A percentile compares a stretch with the other conserved stretches of the same genome.
Evolutionary conservation across 164 flowering plant species (phyloP).

Genomic region (Sedum album): DNA sequence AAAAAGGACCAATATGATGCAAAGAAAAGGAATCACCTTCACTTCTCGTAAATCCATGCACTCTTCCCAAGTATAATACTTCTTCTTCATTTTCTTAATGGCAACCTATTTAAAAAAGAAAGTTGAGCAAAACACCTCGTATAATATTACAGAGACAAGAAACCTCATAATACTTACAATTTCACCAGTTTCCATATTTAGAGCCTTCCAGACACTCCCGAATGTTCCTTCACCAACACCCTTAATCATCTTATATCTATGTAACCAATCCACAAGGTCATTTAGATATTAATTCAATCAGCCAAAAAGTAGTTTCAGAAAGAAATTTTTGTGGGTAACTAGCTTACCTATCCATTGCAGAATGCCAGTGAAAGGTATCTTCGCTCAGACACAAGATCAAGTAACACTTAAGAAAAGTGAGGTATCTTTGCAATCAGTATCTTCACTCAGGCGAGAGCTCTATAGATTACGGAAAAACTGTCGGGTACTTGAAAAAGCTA

Average conservation of each 20-base stretch:
- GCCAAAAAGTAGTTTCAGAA: background rate
- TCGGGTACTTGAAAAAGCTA: too few relatives aligned
- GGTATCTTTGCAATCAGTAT: too few relatives aligned
- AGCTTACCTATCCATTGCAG: conserved; percentile 77
- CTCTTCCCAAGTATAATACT: conserved; percentile 94
- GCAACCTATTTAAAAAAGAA: conserved; percentile 96
- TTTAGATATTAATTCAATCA: background rate
- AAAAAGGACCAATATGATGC: background rate
- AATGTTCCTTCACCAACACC: conserved; percentile 98
- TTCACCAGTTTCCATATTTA: conserved; percentile 85
- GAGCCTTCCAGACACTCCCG: conserved; percentile 94
- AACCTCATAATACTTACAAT: conserved; percentile 42
- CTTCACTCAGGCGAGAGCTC: too few relatives aligned
- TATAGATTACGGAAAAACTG: too few relatives aligned
- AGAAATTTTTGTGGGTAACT: background rate
- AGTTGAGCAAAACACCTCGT: too few relatives aligned
- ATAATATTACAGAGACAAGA: too few relatives aligned
- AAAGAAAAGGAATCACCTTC: conserved; percentile 39
- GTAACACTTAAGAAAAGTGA: conserved; percentile 16
- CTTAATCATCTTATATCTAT: conserved; percentile 41
- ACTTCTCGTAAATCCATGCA: conserved; percentile 93
- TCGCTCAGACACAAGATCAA: conserved; percentile 24
- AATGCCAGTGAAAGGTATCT: too few relatives aligned
- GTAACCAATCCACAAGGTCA: too few relatives aligned
- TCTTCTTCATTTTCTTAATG: conserved; percentile 89